Evolutionary conservation across 805 yeast species (phyloP), one percentile per base, ranked within the genome.

Genomic region (Saturnispora zaruensis): DNA sequence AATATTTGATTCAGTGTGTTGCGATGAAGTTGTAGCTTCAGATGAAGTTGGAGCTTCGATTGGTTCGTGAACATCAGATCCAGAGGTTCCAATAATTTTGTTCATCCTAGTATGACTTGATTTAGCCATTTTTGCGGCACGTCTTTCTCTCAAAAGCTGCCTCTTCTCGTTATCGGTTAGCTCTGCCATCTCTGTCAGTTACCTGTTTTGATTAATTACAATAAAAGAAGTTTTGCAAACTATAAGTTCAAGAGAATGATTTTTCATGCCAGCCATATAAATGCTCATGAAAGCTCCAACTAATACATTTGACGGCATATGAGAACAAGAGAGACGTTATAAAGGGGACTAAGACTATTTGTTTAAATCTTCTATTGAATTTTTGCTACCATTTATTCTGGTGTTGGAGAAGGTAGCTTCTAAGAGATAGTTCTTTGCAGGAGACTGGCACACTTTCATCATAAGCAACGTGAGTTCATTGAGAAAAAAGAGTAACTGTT

Each of bases 61-160:
- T 6, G 40, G 16, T 41, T 44, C 48, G 21, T 41, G 48, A n/a
- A 62, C 66, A 3, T 71, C 55, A 5, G 69, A 61, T 47, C 72
- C 53, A 21, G 60, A 63, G 38, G 75, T 67, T 2, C 75, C 76
- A 1, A 75, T 66, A 49, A 75, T 75, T 50, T 71, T 73, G 53
- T 74, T 77, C 57, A 82, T 63, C 53, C 88, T 67, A 20, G 70
- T 70, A 3, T 77, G 59, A 20, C 81, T 83, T 43, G 74, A 75
- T 6, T 56, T 51, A 4, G 82, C 82, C 70, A 82, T 72, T 60
- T 80, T 81, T 53, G 84, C 81, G 41, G 77, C 81, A 59, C 88
- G 73, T 60, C 84, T 73, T 59, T 82, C 86, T 51, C 86, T 71
- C 42, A 82, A 63, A 21, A 80, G 57, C 48, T 70, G 69, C 58